phyloP scores from a whole-genome alignment of 2,329 filamentous ascomycete genomes.

The Aspergillus pseudoterreus region DNA sequence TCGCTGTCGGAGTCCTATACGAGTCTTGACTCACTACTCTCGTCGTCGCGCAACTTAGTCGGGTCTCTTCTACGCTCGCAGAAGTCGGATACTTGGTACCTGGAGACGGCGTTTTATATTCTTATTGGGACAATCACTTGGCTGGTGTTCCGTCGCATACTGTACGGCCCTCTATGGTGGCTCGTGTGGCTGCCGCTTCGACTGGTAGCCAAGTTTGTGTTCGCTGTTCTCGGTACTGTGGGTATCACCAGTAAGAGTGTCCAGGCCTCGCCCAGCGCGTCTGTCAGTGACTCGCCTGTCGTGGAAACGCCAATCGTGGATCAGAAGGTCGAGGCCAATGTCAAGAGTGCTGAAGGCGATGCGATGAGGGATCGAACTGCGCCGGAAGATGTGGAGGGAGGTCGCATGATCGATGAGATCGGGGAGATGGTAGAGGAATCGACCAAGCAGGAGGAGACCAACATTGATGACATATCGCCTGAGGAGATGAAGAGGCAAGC shows the following conservation, averaged over 20 bases:
- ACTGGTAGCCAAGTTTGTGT: conserved; percentile 57
- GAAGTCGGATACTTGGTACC: conserved; percentile 97
- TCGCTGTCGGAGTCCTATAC: conserved; percentile 78
- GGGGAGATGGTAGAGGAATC: conserved; percentile 35
- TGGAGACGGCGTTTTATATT: conserved; percentile 84
- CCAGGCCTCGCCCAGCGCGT: conserved; percentile 22
- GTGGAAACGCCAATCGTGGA: conserved; percentile 13
- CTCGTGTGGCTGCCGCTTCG: conserved; percentile 79
- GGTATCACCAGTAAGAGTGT: conserved; percentile 33
- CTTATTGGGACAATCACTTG: conserved; percentile 73
- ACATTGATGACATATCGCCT: conserved; percentile 32
- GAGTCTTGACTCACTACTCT: conserved; percentile 71
- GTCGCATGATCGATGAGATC: conserved; percentile 41
- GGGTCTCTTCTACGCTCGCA: conserved; percentile 77
- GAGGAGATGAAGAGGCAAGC: conserved; percentile 35
- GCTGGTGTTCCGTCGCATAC: conserved; percentile 76
- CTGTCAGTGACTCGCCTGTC: conserved; percentile 16
- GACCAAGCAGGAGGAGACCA: conserved; percentile 21
- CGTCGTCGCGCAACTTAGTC: conserved; percentile 70
- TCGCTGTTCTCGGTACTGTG: conserved; percentile 54
- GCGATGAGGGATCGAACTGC: conserved; percentile 20
- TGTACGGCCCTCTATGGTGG: conserved; percentile 92
- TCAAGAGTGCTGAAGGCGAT: conserved; percentile 12
- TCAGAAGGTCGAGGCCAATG: conserved; percentile 19
- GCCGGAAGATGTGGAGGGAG: conserved; percentile 19